These are phyloP conservation scores for Vitis hybrid DNA, from an alignment of 177 flowering plant genomes.

Conservation along the genomic window DNA sequence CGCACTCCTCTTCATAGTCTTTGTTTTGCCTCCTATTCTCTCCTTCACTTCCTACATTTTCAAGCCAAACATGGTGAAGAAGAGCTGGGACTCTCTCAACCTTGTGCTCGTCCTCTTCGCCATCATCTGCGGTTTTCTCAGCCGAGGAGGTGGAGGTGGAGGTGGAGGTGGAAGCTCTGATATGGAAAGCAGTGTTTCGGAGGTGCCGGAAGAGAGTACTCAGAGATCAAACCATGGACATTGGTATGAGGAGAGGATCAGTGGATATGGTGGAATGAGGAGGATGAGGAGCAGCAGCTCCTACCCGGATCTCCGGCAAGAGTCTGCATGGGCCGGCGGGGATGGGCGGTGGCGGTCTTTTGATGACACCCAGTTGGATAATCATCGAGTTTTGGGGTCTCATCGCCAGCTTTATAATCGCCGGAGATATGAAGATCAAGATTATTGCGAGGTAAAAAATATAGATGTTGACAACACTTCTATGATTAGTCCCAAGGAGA, in stretches of 20 bases:
- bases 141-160: constrained; percentile 11
- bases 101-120: constrained; percentile 73
- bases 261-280: not conserved
- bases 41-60: constrained; percentile 43
- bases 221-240: constrained; percentile 17
- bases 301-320: constrained; percentile 43
- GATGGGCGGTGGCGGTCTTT: constrained; percentile 30
- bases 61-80: constrained; percentile 49
- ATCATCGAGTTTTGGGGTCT: constrained; percentile 2
- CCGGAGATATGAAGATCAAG: not conserved
- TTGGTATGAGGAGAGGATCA: constrained; percentile 18
- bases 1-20: constrained; percentile 40
- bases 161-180: not conserved
- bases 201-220: not conserved
- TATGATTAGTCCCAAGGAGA: not conserved
- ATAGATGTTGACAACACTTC: constrained; percentile 4
- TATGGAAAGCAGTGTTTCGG: constrained; percentile 1
- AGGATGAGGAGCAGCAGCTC: constrained; percentile 39
- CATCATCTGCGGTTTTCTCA: constrained; percentile 67
- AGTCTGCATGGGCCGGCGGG: constrained; percentile 11
- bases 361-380: constrained; percentile 33
- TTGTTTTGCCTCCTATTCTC: constrained; percentile 47
- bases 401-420: constrained; percentile 9
- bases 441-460: not conserved
- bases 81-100: constrained; percentile 74